Evolutionary conservation across 2,329 filamentous ascomycete genomes (phyloP).

Genomic region (Alternaria sp.): DNA sequence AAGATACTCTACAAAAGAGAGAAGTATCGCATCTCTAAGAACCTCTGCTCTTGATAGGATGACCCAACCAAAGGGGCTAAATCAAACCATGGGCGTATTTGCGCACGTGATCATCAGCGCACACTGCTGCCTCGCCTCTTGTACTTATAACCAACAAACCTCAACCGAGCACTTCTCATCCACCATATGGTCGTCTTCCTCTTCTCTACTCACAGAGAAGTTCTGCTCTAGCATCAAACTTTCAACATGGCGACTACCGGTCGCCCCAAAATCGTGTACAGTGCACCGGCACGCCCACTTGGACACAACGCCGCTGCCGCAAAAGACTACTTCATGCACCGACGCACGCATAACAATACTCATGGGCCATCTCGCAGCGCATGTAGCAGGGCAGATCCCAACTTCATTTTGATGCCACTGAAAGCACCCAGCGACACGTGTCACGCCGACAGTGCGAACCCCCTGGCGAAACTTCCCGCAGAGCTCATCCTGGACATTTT

Average conservation of each 20-base stretch:
- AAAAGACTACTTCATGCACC: not conserved
- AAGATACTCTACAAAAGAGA: too few relatives aligned
- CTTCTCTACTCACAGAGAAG: too few relatives aligned
- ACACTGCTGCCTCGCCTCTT: not conserved
- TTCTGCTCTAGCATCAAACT: too few relatives aligned
- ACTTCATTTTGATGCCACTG: not conserved
- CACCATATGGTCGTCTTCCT: too few relatives aligned
- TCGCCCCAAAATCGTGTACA: fast-evolving
- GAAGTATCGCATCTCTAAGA: too few relatives aligned
- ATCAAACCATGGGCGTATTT: not conserved
- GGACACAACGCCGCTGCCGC: not conserved
- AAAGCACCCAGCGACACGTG: too few relatives aligned
- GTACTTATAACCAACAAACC: not conserved
- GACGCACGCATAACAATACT: not conserved
- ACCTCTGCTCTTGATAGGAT: too few relatives aligned
- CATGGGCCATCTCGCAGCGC: too few relatives aligned
- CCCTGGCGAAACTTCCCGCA: too few relatives aligned
- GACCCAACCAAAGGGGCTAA: not conserved
- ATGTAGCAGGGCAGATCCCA: not conserved
- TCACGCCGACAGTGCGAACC: too few relatives aligned
- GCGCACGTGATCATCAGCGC: not conserved
- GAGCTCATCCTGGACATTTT: too few relatives aligned
- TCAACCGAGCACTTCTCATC: too few relatives aligned
- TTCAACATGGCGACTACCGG: not conserved
- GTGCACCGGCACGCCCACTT: not conserved